Conservation (phyloP, 2,329 filamentous ascomycete species). For the Colletotrichum cuscutae region DNA sequence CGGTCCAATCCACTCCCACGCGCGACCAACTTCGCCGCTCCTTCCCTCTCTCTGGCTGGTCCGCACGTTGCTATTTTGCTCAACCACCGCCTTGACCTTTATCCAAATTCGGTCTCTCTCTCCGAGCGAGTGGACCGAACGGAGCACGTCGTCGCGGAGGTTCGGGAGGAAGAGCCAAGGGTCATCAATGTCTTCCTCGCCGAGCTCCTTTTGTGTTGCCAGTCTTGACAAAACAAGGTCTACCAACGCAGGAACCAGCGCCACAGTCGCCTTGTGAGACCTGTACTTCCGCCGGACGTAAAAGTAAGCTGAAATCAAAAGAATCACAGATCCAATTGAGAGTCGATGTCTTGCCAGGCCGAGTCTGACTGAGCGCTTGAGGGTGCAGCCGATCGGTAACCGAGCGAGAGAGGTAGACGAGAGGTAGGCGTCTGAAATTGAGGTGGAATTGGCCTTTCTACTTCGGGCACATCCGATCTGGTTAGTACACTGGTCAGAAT, state of each 20-base stretch:
- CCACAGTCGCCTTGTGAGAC: slow-evolving; percentile 71
- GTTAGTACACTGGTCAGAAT: slow-evolving; percentile 80
- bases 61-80: slow-evolving; percentile 92
- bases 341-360: slow-evolving; percentile 88
- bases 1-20: slow-evolving; percentile 78
- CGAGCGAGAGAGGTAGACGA: slow-evolving; percentile 90
- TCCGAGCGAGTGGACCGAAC: slow-evolving; percentile 80
- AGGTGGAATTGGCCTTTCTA: slow-evolving; percentile 75
- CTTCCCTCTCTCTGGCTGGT: slow-evolving; percentile 75
- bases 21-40: slow-evolving; percentile 72
- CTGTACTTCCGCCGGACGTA: slow-evolving; percentile 75
- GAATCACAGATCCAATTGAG: slow-evolving; percentile 76
- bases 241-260: slow-evolving; percentile 84
- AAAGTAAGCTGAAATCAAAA: slow-evolving; percentile 58
- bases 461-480: slow-evolving; percentile 79
- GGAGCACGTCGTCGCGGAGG: slow-evolving; percentile 88
- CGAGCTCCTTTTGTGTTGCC: slow-evolving; percentile 84
- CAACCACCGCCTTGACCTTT: slow-evolving; percentile 84
- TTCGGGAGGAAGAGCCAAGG: slow-evolving; percentile 89
- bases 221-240: slow-evolving; percentile 86
- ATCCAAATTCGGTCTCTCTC: slow-evolving; percentile 87
- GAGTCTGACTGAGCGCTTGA: slow-evolving; percentile 82
- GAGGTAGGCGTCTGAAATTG: slow-evolving; percentile 72
- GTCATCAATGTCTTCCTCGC: slow-evolving; percentile 74
- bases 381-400: slow-evolving; percentile 85